phyloP scores from a whole-genome alignment of 495 filamentous ascomycete genomes.

The Penicillium taxi region DNA sequence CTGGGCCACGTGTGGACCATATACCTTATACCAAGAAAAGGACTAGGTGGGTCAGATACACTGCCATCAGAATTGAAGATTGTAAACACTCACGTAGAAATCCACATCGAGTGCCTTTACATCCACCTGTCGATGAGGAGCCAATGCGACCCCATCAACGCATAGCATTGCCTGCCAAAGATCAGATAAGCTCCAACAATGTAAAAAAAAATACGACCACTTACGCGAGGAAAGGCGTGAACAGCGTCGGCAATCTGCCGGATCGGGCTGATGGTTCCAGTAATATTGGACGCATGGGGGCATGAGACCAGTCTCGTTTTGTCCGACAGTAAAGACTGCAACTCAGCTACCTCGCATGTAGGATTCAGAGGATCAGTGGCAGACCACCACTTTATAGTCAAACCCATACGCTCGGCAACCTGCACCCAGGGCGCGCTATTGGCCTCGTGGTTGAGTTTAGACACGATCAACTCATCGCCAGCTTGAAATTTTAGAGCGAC shows the following conservation, averaged over 20 bases:
- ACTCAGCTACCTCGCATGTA: constrained; percentile 43
- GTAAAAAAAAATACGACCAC: constrained; percentile 11
- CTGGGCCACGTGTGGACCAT: constrained; percentile 61
- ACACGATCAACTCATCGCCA: constrained; percentile 57
- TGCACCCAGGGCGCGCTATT: constrained; percentile 62
- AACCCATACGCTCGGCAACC: constrained; percentile 48
- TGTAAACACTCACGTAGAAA: constrained; percentile 55
- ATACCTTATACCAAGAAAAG: constrained; percentile 73
- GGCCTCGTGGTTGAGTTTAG: constrained; percentile 60
- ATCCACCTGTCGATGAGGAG: constrained; percentile 61
- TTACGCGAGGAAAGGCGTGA: constrained; percentile 33
- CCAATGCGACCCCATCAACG: constrained; percentile 61
- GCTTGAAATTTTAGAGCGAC: constrained; percentile 48
- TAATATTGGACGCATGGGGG: constrained; percentile 62
- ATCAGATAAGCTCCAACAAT: constrained; percentile 27
- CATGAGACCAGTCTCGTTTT: constrained; percentile 59
- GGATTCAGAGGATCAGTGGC: constrained; percentile 39
- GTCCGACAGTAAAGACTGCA: constrained; percentile 46
- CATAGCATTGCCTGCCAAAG: constrained; percentile 31
- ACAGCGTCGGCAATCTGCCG: constrained; percentile 41
- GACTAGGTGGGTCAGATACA: constrained; percentile 6
- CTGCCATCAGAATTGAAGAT: too few relatives aligned
- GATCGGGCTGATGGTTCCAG: constrained; percentile 61
- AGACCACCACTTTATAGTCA: constrained; percentile 60
- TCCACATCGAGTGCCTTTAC: constrained; percentile 58